phyloP scores from a whole-genome alignment of 805 yeast species.

The Monosporozyma servazzii region DNA sequence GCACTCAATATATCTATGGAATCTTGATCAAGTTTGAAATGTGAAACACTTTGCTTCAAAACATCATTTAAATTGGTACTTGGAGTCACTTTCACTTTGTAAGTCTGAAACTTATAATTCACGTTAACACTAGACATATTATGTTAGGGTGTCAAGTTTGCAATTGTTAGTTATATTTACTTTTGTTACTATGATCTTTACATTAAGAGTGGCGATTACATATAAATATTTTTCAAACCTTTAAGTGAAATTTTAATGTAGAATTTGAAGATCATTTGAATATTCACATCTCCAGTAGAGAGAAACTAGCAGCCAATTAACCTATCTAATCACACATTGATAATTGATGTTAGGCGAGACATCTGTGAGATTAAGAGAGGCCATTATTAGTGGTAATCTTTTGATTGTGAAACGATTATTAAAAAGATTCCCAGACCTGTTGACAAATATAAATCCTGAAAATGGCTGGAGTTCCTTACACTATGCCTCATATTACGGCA shows the following conservation, averaged over 20 bases:
- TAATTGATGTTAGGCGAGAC: constrained; percentile 39
- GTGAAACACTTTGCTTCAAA: constrained; percentile 27
- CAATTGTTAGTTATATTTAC: not conserved
- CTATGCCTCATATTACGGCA: constrained; percentile 68
- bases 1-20: not conserved
- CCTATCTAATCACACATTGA: not conserved
- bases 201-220: not conserved
- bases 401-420: constrained; percentile 56
- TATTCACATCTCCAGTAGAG: not conserved
- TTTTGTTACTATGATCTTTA: not conserved
- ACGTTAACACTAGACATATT: constrained; percentile 34
- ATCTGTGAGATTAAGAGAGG: constrained; percentile 53
- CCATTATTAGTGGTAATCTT: constrained; percentile 53
- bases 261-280: not conserved
- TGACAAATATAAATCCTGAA: constrained; percentile 56
- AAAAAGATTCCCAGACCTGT: constrained; percentile 56
- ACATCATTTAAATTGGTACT: constrained; percentile 33
- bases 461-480: constrained; percentile 82
- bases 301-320: not conserved
- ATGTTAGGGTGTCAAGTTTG: not conserved
- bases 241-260: not conserved
- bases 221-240: not conserved
- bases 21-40: constrained; percentile 28
- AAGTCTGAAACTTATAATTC: constrained; percentile 27
- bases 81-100: constrained; percentile 30